Evolutionary conservation across 163 green algal species (phyloP).

Genomic region (Volvox carteri): DNA sequence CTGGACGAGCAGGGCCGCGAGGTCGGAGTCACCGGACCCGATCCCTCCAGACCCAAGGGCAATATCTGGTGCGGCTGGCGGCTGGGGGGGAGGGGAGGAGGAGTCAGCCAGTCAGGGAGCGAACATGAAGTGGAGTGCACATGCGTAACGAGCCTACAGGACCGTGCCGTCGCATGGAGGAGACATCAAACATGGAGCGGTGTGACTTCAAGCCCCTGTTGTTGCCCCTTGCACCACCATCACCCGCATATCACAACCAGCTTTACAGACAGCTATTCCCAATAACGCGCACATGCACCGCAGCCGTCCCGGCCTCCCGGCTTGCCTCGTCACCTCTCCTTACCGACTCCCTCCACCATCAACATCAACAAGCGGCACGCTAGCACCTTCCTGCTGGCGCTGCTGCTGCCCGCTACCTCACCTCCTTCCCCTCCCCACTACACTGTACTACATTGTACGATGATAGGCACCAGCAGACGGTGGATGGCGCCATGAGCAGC

Average conservation of each 20-base stretch:
- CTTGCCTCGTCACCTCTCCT: background rate
- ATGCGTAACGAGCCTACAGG: background rate
- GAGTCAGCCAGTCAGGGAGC: background rate
- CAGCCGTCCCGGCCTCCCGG: background rate
- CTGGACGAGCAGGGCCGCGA: conserved; percentile 42
- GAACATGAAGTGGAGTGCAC: background rate
- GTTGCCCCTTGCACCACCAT: no score
- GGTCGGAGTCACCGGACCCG: background rate
- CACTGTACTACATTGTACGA: background rate
- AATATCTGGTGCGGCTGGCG: background rate
- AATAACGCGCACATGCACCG: background rate
- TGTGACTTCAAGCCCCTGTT: background rate
- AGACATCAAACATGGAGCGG: background rate
- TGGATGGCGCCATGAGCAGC: conserved; percentile 19
- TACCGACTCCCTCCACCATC: background rate
- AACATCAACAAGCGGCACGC: background rate
- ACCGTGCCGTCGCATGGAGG: background rate
- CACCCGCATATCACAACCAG: no score
- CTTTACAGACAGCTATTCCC: no score
- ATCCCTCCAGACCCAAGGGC: background rate
- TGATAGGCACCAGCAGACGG: conserved; percentile 26
- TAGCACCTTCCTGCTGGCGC: background rate
- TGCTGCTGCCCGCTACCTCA: no score
- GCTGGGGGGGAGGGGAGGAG: background rate
- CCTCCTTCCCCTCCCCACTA: background rate